These are phyloP conservation scores for Teratosphaeria nubilosa DNA, from an alignment of 2,329 filamentous ascomycete genomes.

Conservation along the genomic window DNA sequence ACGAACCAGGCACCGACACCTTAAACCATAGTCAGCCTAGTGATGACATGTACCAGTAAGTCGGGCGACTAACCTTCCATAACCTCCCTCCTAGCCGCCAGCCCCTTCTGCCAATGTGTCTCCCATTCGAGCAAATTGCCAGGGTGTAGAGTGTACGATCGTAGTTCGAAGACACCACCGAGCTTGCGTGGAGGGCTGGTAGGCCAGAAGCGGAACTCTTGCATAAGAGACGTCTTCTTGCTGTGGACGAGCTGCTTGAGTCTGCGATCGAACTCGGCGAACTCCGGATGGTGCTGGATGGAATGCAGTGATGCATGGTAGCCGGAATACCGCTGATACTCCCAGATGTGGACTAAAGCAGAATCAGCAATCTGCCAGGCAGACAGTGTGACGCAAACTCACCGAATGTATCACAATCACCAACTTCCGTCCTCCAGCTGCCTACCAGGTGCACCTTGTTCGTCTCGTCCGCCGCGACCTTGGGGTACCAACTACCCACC, in stretches of 20 bases:
- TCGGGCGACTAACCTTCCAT: conserved; percentile 66
- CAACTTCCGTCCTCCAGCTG: conserved; percentile 96
- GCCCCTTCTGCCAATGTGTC: conserved; percentile 88
- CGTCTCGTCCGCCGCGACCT: conserved; percentile 70
- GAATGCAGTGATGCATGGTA: conserved; percentile 86
- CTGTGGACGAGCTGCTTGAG: conserved; percentile 74
- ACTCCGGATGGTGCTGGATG: conserved; percentile 76
- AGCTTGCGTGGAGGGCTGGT: conserved; percentile 82
- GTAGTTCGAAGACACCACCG: conserved; percentile 88
- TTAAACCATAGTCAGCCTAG: conserved; percentile 45
- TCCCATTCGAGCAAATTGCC: conserved; percentile 98
- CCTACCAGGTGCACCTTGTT: conserved; percentile 95
- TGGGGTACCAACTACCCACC: conserved; percentile 85
- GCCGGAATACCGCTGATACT: conserved; percentile 93
- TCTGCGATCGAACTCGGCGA: conserved; percentile 70
- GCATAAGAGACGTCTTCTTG: conserved; percentile 89
- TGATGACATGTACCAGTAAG: neutral
- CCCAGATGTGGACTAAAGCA: conserved; percentile 90
- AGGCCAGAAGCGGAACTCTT: conserved; percentile 99
- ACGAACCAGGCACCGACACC: conserved; percentile 82
- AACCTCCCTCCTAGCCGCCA: conserved; percentile 83
- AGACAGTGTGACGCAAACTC: conserved; percentile 25
- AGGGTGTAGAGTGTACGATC: conserved; percentile 91
- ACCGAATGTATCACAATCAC: conserved; percentile 95
- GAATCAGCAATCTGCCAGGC: neutral